These are phyloP conservation scores for Lepidium sativum DNA, from an alignment of 345 rosid genomes.

Conservation along the genomic window DNA sequence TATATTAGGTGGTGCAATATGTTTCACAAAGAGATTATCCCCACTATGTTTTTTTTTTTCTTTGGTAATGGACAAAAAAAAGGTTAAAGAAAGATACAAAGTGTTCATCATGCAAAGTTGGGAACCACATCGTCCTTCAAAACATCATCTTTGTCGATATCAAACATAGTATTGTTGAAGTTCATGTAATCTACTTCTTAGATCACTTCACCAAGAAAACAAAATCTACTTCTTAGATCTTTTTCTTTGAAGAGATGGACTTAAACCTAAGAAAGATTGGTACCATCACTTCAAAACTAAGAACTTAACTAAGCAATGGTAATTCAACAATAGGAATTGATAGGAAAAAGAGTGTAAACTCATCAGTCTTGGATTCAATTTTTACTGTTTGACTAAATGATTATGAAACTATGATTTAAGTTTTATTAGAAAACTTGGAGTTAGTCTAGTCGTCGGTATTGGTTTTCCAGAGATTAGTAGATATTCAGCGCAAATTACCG, in stretches of 20 bases:
- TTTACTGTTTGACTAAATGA: no score
- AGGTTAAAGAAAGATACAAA: neutral
- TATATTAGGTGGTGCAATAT: conserved; percentile 43
- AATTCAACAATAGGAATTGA: no score
- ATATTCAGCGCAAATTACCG: no score
- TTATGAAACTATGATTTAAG: no score
- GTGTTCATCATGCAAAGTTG: neutral
- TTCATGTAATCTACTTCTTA: neutral
- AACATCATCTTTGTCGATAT: no score
- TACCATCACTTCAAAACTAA: neutral
- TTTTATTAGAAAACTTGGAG: no score
- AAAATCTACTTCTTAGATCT: neutral
- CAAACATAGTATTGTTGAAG: neutral
- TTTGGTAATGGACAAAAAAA: neutral
- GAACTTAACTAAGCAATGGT: no score
- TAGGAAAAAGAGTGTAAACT: no score
- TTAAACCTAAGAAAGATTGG: neutral
- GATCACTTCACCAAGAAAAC: no score
- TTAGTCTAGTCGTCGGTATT: no score
- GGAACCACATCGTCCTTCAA: conserved; percentile 14
- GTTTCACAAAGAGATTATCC: conserved; percentile 53
- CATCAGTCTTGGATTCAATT: no score
- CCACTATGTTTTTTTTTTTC: neutral
- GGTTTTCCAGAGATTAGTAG: no score
- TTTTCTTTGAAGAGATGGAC: neutral